A percentile compares a stretch with the other conserved stretches of the same genome.
These are phyloP conservation scores for Ganoderma multipileum DNA, from an alignment of 1,284 basidiomycete species.

Conservation along the genomic window DNA sequence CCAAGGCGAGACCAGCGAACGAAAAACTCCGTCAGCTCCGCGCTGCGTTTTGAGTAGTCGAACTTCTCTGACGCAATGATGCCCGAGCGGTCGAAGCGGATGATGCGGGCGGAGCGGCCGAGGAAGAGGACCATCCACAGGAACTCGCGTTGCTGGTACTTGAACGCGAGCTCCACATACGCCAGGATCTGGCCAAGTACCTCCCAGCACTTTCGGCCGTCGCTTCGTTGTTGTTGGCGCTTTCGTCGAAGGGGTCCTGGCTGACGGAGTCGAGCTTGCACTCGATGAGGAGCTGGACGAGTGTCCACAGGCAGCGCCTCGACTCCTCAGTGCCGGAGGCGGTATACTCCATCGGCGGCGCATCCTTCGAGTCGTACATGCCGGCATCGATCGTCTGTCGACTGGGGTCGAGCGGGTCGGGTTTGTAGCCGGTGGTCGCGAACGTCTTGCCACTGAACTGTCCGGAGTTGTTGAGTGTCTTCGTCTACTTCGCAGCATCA, in stretches of 20 bases:
- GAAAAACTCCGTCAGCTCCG: conserved; percentile 2
- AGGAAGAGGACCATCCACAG: conserved; percentile 22
- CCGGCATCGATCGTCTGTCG: conserved; percentile 6
- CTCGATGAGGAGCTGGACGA: conserved; percentile 17
- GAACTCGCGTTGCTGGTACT: conserved; percentile 14
- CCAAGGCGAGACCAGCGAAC: conserved; percentile 9
- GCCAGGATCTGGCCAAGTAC: conserved; percentile 14
- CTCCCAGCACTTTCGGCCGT: not conserved
- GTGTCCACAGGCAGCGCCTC: not conserved
- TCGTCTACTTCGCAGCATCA: not conserved
- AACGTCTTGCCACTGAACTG: not conserved
- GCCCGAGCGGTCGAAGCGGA: conserved; percentile 21
- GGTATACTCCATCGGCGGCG: not conserved
- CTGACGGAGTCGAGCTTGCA: conserved; percentile 3
- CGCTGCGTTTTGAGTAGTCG: conserved; percentile 13
- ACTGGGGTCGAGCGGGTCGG: not conserved
- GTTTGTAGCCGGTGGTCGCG: conserved; percentile 1
- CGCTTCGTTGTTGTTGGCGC: not conserved
- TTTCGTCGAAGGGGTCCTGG: conserved; percentile 11
- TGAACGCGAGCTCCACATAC: conserved; percentile 19
- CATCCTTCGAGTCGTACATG: not conserved
- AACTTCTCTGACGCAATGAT: conserved; percentile 18
- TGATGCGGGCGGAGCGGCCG: conserved; percentile 19
- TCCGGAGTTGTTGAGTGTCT: not conserved
- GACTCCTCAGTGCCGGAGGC: not conserved